A percentile compares a stretch with the other conserved stretches of the same genome.
These are phyloP conservation scores for Kodamaea alishanica DNA, from an alignment of 1,139 yeast genomes.

Conservation along the genomic window DNA sequence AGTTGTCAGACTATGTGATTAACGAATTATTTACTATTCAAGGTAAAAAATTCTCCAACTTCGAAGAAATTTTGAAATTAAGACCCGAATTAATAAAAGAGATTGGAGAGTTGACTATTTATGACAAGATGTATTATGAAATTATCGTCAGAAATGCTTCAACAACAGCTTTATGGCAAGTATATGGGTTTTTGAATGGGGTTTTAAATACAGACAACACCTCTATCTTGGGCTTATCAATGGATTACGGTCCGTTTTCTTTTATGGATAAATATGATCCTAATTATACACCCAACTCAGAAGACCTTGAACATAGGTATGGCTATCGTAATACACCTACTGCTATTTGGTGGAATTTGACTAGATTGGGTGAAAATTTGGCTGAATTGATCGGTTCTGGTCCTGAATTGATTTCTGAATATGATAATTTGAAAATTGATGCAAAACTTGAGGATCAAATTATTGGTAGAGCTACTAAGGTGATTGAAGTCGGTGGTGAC, in stretches of 20 bases:
- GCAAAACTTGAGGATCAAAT: constrained; percentile 51
- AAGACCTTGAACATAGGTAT: constrained; percentile 70
- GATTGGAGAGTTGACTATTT: constrained; percentile 50
- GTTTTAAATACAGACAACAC: constrained; percentile 94
- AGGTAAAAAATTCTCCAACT: constrained; percentile 34
- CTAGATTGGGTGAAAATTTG: constrained; percentile 78
- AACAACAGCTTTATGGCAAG: constrained; percentile 83
- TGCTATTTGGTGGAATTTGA: constrained; percentile 91
- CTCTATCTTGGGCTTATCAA: constrained; percentile 76
- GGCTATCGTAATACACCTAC: constrained; percentile 80
- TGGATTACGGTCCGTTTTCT: constrained; percentile 95
- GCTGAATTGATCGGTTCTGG: constrained; percentile 81
- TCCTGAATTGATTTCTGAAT: constrained; percentile 42
- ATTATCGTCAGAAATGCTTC: constrained; percentile 69
- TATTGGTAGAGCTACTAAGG: constrained; percentile 57
- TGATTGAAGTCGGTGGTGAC: constrained; percentile 63
- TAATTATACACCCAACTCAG: constrained; percentile 83
- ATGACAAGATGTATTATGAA: constrained; percentile 69
- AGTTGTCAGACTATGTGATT: constrained; percentile 70
- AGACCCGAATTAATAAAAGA: constrained; percentile 22
- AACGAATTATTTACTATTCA: constrained; percentile 52
- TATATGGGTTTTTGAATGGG: constrained; percentile 90
- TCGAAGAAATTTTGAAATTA: constrained; percentile 16
- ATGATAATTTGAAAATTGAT: constrained; percentile 30
- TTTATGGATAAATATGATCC: constrained; percentile 84